phyloP scores from a whole-genome alignment of 352 stramenopile genomes.

The Pythium monospermum region DNA sequence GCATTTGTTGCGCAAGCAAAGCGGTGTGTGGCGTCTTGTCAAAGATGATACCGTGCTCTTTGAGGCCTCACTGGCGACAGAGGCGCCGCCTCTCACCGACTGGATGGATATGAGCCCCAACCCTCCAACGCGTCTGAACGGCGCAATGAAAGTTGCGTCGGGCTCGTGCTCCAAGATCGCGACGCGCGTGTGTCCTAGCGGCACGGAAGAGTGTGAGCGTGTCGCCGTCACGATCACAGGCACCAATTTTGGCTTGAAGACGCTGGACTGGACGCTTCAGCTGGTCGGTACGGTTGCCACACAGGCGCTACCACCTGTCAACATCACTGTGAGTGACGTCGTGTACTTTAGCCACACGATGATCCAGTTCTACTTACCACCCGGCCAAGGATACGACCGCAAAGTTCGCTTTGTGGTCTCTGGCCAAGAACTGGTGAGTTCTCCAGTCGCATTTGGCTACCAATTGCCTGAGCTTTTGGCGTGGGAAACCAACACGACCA shows the following conservation, averaged over 20 bases:
- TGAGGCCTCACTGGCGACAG: constrained; percentile 8
- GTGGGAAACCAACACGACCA: constrained; percentile 37
- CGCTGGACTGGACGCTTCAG: constrained; percentile 38
- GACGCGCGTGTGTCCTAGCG: constrained; percentile 26
- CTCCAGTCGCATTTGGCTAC: constrained; percentile 40
- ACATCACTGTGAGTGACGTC: constrained; percentile 32
- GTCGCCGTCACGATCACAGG: constrained; percentile 39
- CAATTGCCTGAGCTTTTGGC: constrained; percentile 31
- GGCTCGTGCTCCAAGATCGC: constrained; percentile 29
- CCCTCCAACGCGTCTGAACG: constrained; percentile 6
- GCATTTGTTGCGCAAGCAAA: constrained; percentile 27
- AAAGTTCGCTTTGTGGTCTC: constrained; percentile 33
- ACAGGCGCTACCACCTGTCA: constrained; percentile 21
- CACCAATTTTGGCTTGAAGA: constrained; percentile 46
- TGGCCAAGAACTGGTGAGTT: constrained; percentile 25
- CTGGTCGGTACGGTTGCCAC: constrained; percentile 20
- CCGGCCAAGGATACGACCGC: constrained; percentile 39
- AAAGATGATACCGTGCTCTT: constrained; percentile 24
- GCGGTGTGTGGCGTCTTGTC: constrained; percentile 33
- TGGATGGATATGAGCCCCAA: constrained; percentile 28
- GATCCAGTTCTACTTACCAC: constrained; percentile 52
- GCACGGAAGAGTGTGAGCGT: constrained; percentile 41
- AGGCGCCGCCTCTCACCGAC: constrained; percentile 24
- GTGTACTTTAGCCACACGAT: constrained; percentile 53
- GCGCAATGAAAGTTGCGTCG: constrained; percentile 30